A percentile compares a stretch with the other conserved stretches of the same genome.
These are phyloP conservation scores for Colletotrichum navitas DNA, from an alignment of 2,329 filamentous ascomycete genomes.

Conservation along the genomic window DNA sequence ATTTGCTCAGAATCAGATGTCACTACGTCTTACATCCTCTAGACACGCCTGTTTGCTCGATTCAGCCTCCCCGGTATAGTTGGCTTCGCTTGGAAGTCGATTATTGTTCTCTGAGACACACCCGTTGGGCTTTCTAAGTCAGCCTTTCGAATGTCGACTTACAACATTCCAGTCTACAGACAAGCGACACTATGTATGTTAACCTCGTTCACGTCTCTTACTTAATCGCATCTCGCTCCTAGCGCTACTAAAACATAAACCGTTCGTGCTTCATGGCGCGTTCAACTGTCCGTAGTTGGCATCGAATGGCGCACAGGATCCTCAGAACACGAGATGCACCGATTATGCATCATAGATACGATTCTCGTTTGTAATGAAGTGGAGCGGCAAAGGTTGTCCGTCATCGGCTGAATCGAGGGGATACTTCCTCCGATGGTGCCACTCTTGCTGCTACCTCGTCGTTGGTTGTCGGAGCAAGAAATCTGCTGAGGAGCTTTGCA, in stretches of 20 bases:
- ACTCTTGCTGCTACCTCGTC: background rate
- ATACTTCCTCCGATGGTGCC: background rate
- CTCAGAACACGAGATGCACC: background rate
- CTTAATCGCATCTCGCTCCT: no score
- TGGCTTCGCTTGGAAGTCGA: background rate
- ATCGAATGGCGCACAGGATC: no score
- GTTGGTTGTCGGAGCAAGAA: background rate
- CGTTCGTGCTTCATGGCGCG: background rate
- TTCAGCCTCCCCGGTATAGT: background rate
- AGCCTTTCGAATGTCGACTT: background rate
- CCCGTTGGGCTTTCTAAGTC: background rate
- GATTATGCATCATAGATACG: background rate
- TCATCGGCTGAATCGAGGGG: background rate
- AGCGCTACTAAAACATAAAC: no score
- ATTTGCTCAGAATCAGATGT: background rate
- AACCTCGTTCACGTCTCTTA: background rate
- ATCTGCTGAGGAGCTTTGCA: background rate
- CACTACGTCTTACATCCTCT: no score
- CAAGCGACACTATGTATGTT: background rate
- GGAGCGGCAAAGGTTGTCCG: background rate
- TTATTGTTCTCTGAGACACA: background rate
- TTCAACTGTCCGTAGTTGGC: background rate
- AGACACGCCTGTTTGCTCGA: no score
- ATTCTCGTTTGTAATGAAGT: background rate
- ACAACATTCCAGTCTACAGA: background rate